These are phyloP conservation scores for Thyridium curvatum DNA, from an alignment of 2,329 filamentous ascomycete genomes.

Conservation along the genomic window DNA sequence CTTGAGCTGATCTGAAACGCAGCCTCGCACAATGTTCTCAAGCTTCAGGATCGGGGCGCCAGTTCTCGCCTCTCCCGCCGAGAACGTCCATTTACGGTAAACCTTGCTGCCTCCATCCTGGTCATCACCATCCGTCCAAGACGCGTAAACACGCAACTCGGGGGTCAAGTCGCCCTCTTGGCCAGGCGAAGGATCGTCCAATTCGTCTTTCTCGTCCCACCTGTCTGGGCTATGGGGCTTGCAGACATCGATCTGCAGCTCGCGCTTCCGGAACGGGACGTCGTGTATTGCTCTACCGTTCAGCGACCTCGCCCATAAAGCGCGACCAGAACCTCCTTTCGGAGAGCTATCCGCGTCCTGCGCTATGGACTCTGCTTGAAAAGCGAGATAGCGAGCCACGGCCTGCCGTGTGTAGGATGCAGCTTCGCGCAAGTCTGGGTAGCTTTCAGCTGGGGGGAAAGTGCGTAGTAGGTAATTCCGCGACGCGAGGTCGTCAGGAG, in stretches of 20 bases:
- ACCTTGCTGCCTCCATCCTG: not conserved
- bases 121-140: slow-evolving; percentile 5
- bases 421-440: slow-evolving; percentile 36
- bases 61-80: not conserved
- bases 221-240: not conserved
- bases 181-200: not conserved
- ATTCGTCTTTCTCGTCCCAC: not conserved
- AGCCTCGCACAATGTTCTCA: slow-evolving; percentile 6
- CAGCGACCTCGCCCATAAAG: not conserved
- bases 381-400: slow-evolving; percentile 30
- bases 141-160: slow-evolving; percentile 10
- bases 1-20: slow-evolving; percentile 6
- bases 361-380: slow-evolving; percentile 21
- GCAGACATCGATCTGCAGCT: slow-evolving; percentile 24
- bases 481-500: slow-evolving; percentile 27
- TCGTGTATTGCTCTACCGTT: slow-evolving; percentile 16
- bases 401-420: slow-evolving; percentile 39
- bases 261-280: slow-evolving; percentile 16
- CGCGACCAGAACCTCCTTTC: slow-evolving; percentile 9
- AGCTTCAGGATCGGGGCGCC: too few relatives aligned
- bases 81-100: slow-evolving; percentile 8
- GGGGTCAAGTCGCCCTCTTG: slow-evolving; percentile 1
- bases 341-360: slow-evolving; percentile 1
- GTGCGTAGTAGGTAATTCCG: not conserved
- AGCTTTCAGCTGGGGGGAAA: slow-evolving; percentile 23